These are phyloP conservation scores for Populus alba DNA, from an alignment of 345 rosid species.

Conservation along the genomic window DNA sequence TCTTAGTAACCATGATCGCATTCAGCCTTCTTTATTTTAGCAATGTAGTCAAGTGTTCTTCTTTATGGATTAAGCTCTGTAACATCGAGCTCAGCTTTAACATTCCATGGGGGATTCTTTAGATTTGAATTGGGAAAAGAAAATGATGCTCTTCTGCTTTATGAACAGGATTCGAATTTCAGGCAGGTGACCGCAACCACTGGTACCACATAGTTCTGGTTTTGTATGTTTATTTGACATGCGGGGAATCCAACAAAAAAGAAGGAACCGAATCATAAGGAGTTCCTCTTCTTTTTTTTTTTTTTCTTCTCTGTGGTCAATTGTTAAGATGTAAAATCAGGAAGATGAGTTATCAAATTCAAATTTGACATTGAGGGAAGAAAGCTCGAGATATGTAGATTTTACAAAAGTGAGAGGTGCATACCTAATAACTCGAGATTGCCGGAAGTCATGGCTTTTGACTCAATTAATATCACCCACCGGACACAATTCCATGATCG, in stretches of 20 bases:
- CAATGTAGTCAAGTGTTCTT: background rate
- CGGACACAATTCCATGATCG: background rate
- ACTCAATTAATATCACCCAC: background rate
- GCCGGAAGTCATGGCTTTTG: constrained; percentile 13
- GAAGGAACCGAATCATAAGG: background rate
- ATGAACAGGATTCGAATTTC: background rate
- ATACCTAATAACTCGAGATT: background rate
- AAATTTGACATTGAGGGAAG: background rate
- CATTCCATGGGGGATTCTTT: background rate
- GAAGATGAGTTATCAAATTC: background rate
- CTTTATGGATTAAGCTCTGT: too few relatives aligned
- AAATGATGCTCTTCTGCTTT: background rate
- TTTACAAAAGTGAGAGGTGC: background rate
- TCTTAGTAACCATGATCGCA: background rate
- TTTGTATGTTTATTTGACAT: background rate
- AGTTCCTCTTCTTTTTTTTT: too few relatives aligned
- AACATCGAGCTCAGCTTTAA: background rate
- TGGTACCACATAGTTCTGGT: background rate
- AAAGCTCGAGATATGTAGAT: background rate
- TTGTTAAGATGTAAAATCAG: background rate
- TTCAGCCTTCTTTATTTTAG: background rate
- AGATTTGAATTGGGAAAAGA: background rate
- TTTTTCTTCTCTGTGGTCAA: background rate
- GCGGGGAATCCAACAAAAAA: too few relatives aligned
- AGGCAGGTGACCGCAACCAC: background rate